Percentiles rank a stretch among this genome's conserved stretches.
These are phyloP conservation scores for Neltuma alba DNA, from an alignment of 306 rosid genomes.

Conservation along the genomic window DNA sequence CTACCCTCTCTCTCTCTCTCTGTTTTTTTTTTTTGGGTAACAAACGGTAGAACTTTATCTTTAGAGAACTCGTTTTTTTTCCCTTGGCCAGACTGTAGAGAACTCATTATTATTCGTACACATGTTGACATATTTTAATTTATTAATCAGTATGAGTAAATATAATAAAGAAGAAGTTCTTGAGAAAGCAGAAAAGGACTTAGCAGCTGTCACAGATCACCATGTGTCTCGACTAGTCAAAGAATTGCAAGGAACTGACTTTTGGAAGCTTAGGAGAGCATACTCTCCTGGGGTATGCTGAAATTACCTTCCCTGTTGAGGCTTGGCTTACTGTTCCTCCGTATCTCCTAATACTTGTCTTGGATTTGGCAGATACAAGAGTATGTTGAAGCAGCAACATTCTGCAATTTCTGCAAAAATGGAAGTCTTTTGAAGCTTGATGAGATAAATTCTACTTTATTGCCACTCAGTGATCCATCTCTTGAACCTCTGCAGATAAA, in stretches of 20 bases:
- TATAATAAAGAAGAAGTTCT: slow-evolving; percentile 78
- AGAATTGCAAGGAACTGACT: slow-evolving; percentile 90
- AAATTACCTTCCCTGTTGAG: slow-evolving; percentile 30
- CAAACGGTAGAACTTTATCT: not conserved
- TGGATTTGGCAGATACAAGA: slow-evolving; percentile 78
- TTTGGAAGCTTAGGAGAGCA: slow-evolving; percentile 97
- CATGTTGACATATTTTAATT: slow-evolving; percentile 18
- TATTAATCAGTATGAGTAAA: slow-evolving; percentile 72
- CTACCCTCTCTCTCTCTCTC: too few species aligned
- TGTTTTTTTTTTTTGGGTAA: not conserved
- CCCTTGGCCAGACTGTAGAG: too few species aligned
- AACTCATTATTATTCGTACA: slow-evolving; percentile 16
- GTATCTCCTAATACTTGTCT: slow-evolving; percentile 30
- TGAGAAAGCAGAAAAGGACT: slow-evolving; percentile 90
- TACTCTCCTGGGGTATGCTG: slow-evolving; percentile 91
- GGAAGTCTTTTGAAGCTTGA: slow-evolving; percentile 88
- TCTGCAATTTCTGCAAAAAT: slow-evolving; percentile 82
- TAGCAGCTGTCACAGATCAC: slow-evolving; percentile 68
- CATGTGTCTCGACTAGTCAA: slow-evolving; percentile 62
- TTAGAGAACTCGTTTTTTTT: slow-evolving; percentile 11
- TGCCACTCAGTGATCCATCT: slow-evolving; percentile 76
- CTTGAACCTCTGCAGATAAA: slow-evolving; percentile 85
- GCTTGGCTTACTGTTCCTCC: slow-evolving; percentile 3
- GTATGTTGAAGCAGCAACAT: slow-evolving; percentile 93
- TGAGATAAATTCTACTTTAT: slow-evolving; percentile 71